A percentile compares a stretch with the other conserved stretches of the same genome.
Conservation (phyloP, 768 basidiomycete species). For the Cystofilobasidium bisporidii region DNA sequence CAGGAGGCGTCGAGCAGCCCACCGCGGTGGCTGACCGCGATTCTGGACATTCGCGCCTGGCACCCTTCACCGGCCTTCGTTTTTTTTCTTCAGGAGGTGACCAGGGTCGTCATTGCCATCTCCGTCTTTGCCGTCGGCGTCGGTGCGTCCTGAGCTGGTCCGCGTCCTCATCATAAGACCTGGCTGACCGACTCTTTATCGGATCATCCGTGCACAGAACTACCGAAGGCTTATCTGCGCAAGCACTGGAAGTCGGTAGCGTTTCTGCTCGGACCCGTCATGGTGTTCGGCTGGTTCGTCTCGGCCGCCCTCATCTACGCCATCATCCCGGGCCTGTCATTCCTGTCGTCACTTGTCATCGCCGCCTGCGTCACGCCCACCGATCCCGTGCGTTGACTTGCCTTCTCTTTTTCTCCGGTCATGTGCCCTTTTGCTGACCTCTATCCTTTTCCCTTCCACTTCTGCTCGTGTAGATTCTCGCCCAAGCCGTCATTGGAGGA, state of each 20-base stretch:
- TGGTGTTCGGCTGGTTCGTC: slow-evolving; percentile 79
- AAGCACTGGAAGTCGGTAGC: slow-evolving; percentile 86
- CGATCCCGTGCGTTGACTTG: slow-evolving; percentile 48
- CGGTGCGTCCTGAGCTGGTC: slow-evolving; percentile 37
- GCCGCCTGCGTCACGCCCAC: slow-evolving; percentile 60
- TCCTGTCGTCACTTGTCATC: slow-evolving; percentile 78
- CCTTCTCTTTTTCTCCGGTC: neutral
- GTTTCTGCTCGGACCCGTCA: slow-evolving; percentile 55
- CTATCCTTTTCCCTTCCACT: slow-evolving; percentile 42
- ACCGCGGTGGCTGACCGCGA: too few relatives aligned
- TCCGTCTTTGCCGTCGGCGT: slow-evolving; percentile 98
- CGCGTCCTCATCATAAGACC: too few relatives aligned
- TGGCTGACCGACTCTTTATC: too few relatives aligned
- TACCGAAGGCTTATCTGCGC: slow-evolving; percentile 75
- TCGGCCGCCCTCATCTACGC: slow-evolving; percentile 78
- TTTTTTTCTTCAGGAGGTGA: slow-evolving; percentile 50
- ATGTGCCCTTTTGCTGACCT: neutral
- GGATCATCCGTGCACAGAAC: slow-evolving; percentile 42
- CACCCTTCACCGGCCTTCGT: neutral
- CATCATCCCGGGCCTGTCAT: slow-evolving; percentile 77
- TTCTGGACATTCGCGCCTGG: too few relatives aligned
- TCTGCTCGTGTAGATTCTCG: slow-evolving; percentile 44
- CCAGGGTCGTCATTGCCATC: slow-evolving; percentile 84
- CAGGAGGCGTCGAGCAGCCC: too few relatives aligned
- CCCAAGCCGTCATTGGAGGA: slow-evolving; percentile 84